Conservation (phyloP, 768 basidiomycete species). For the Botryobasidium botryosum region DNA sequence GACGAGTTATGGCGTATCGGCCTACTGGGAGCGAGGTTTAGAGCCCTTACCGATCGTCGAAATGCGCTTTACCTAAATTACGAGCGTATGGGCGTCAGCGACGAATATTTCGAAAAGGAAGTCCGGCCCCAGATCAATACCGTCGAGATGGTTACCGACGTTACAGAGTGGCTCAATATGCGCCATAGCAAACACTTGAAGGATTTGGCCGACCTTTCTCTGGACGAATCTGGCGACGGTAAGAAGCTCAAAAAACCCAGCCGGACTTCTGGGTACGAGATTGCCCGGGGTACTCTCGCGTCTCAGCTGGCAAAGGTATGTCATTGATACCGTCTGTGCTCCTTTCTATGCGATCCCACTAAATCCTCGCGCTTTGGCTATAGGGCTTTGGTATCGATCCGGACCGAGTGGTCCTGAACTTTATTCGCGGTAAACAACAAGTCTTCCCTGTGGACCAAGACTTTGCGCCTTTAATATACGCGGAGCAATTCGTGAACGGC, state of each 20-base stretch:
- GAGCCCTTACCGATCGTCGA: slow-evolving; percentile 65
- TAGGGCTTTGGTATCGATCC: slow-evolving; percentile 77
- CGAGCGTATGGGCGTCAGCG: slow-evolving; percentile 44
- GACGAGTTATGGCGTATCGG: slow-evolving; percentile 87
- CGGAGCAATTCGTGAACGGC: slow-evolving; percentile 64
- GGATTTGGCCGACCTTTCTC: slow-evolving; percentile 20
- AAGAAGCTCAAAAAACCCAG: slow-evolving; percentile 70
- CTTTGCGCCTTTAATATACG: slow-evolving; percentile 57
- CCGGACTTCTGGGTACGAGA: slow-evolving; percentile 67
- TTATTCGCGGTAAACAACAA: slow-evolving; percentile 24
- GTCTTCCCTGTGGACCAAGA: slow-evolving; percentile 73
- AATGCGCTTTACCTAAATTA: slow-evolving; percentile 46
- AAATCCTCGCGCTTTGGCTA: slow-evolving; percentile 3
- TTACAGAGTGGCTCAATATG: slow-evolving; percentile 78
- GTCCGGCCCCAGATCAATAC: slow-evolving; percentile 51
- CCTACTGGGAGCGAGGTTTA: slow-evolving; percentile 73
- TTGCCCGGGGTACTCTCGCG: slow-evolving; percentile 63
- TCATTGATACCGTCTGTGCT: background rate
- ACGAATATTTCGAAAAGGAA: slow-evolving; percentile 61
- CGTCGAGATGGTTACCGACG: slow-evolving; percentile 80
- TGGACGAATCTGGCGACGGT: slow-evolving; percentile 16
- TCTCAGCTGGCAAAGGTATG: slow-evolving; percentile 66
- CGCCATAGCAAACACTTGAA: slow-evolving; percentile 65
- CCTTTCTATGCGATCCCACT: background rate
- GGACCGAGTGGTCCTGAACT: slow-evolving; percentile 74